Evolutionary conservation across 768 basidiomycete genomes (phyloP).

Genomic region (Rhizopogon vinicolor): DNA sequence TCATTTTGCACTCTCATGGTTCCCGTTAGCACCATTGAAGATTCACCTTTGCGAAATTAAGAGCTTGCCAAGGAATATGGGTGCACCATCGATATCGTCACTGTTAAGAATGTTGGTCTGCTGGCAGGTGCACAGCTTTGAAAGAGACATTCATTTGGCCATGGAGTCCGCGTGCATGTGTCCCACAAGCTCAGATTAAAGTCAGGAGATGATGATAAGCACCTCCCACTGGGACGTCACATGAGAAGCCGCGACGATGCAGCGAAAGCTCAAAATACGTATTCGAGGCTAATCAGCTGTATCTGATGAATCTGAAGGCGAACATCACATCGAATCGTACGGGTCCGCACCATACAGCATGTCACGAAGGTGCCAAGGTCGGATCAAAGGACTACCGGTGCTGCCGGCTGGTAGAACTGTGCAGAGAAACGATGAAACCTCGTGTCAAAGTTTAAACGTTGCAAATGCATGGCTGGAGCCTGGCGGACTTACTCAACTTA

Average conservation of each 20-base stretch:
- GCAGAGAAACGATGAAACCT: neutral
- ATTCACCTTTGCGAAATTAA: neutral
- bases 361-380: too few relatives aligned
- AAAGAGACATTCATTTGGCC: neutral
- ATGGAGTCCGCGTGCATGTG: neutral
- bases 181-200: neutral
- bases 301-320: neutral
- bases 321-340: too few relatives aligned
- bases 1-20: neutral
- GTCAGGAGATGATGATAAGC: neutral
- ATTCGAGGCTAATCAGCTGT: neutral
- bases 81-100: neutral
- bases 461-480: neutral
- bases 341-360: too few relatives aligned
- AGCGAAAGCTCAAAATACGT: neutral
- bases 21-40: neutral
- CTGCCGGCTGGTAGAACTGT: neutral
- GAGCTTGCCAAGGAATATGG: neutral
- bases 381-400: too few relatives aligned
- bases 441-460: neutral
- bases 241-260: neutral
- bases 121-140: neutral
- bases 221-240: neutral
- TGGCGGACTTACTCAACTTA: neutral
- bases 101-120: neutral